Base-by-base conservation (phyloP, 2,329 filamentous ascomycete genomes). In the Teratosphaeria epicoccoides region DNA sequence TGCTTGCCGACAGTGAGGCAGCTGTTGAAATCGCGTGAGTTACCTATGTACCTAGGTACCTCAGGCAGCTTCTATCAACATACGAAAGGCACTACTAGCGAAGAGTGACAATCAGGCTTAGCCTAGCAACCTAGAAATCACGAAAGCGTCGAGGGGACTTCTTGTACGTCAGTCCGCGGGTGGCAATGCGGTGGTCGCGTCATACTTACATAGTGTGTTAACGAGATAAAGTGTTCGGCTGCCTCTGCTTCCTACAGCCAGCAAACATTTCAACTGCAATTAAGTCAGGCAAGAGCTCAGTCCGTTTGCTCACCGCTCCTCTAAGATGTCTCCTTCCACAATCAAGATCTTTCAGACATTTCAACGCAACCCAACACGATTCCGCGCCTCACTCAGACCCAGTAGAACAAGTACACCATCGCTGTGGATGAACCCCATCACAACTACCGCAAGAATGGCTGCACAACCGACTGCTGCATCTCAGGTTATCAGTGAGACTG, bases 401-500 rank as follows among this genome's bases (percentile, higher is more conserved):
- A 40, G 33, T 17, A 40, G 33, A 20, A 40, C n/a, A 9, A 40
- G 33, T 17, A 22, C 17, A 7, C 17, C 33, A 40, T 40, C 33
- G 10, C 11, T 14, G 11, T 17, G 20, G 5, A 22, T n/a, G 11
- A 22, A 25, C n/a, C 50, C 37, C 55, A 48, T 23, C n/a, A 52
- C 40, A 4, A 40, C 47, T 33, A 25, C 50, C 11, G 55, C 52
- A 45, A 52, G 10, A 22, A 56, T 58, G 56, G 56, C 55, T 14
- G 29, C 53, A 43, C 54, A 54, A 46, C 52, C 51, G 33, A 53
- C 52, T 9, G 49, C 58, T 14, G 52, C 55, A 20, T 55, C 57
- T 28, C 46, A 63, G 40, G 52, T 52, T 46, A 68, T 68, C 33
- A 66, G 63, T 6, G 60, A 67, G 50, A 62, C 63, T 24, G 65